phyloP scores from a whole-genome alignment of 2,329 filamentous ascomycete species.

The Botrytis paeoniae region DNA sequence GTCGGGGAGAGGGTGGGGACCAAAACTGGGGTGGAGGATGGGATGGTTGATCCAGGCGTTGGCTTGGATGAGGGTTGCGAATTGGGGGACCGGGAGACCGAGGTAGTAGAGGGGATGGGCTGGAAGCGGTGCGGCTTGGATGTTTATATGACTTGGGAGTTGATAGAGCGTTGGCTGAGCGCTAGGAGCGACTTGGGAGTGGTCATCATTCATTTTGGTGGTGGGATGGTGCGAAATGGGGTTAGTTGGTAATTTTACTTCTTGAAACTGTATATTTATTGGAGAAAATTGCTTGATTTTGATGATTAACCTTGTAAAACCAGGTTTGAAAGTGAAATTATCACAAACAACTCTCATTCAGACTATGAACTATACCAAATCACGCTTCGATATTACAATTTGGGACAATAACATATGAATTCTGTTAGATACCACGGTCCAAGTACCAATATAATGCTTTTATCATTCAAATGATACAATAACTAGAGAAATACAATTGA shows the following conservation, averaged over 20 bases:
- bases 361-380: too few species aligned
- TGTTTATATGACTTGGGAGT: not conserved
- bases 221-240: fast-evolving
- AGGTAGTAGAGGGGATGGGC: not conserved
- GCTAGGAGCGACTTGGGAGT: too few species aligned
- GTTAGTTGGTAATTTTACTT: fast-evolving
- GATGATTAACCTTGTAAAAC: not conserved
- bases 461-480: not conserved
- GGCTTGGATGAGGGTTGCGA: not conserved
- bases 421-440: fast-evolving
- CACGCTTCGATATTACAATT: not conserved
- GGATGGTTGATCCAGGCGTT: not conserved
- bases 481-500: not conserved
- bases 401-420: not conserved
- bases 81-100: not conserved
- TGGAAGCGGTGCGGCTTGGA: not conserved
- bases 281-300: not conserved
- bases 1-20: not conserved
- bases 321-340: not conserved
- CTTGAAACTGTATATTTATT: too few species aligned
- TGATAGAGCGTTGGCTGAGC: not conserved
- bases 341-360: not conserved
- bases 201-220: not conserved
- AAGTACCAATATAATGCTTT: fast-evolving
- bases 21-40: not conserved